Conservation (phyloP, 2,329 filamentous ascomycete species). For the Sordariomycetes sp. region DNA sequence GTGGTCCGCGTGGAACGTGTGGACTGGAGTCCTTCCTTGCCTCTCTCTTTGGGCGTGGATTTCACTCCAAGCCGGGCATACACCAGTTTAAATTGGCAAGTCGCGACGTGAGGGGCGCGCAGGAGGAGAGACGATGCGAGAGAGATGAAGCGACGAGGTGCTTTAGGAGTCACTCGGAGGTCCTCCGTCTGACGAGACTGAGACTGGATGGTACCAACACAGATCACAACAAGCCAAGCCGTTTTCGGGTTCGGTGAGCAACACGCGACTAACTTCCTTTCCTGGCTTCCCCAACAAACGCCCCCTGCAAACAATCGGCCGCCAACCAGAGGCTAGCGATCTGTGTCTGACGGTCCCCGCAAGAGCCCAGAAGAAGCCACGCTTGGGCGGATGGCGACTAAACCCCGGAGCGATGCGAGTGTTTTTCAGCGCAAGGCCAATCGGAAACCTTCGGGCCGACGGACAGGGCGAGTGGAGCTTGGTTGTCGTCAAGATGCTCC, state of each 20-base stretch:
- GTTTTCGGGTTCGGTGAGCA: background rate
- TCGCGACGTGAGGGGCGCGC: background rate
- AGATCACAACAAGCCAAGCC: background rate
- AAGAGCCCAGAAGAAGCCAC: background rate
- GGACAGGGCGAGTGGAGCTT: no score
- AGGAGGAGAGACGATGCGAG: background rate
- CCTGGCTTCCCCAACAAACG: conserved; percentile 6
- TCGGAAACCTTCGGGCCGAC: no score
- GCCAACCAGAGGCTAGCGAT: background rate
- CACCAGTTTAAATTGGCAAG: background rate
- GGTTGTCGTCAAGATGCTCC: no score
- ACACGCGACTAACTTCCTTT: conserved; percentile 29
- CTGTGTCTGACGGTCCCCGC: background rate
- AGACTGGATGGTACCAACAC: background rate
- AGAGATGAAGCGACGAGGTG: background rate
- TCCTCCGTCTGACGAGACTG: background rate
- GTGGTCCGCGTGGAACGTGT: background rate
- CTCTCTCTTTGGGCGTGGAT: background rate
- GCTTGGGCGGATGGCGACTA: no score
- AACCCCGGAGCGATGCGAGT: no score
- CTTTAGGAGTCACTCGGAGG: background rate
- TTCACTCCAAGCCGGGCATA: background rate
- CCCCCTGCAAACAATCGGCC: background rate
- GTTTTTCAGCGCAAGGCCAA: no score
- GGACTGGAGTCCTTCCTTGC: background rate